Evolutionary conservation across 1,139 yeast genomes (phyloP).

Genomic region (Magnusiomyces magnusii): DNA sequence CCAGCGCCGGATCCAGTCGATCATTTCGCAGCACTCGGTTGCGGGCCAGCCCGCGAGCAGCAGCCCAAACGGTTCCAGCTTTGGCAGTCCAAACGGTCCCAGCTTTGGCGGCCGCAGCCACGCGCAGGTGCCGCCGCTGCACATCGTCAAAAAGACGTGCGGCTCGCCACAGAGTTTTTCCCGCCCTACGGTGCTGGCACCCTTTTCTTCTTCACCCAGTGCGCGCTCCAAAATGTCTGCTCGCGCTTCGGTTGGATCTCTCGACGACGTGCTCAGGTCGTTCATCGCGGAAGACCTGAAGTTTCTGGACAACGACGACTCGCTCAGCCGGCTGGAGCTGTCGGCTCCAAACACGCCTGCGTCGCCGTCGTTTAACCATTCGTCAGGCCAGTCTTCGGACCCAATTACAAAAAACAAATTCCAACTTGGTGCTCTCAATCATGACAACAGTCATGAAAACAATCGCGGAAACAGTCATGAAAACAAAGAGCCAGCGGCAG

Average conservation of each 20-base stretch:
- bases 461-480: too few relatives aligned
- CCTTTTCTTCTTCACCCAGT: not conserved
- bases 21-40: not conserved
- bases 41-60: too few relatives aligned
- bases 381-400: too few relatives aligned
- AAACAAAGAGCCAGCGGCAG: not conserved
- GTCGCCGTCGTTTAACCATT: not conserved
- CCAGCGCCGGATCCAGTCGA: not conserved
- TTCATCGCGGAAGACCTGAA: conserved; percentile 2
- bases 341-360: not conserved
- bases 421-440: too few relatives aligned
- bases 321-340: not conserved
- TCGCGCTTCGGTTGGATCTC: not conserved
- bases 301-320: not conserved
- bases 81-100: not conserved
- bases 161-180: not conserved
- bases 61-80: not conserved
- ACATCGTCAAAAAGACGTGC: not conserved
- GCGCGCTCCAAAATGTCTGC: not conserved
- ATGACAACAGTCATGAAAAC: too few relatives aligned
- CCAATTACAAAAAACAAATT: too few relatives aligned
- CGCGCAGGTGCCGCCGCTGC: not conserved
- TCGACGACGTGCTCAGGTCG: conserved; percentile 3
- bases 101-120: not conserved
- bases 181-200: not conserved